A percentile compares a stretch with the other conserved stretches of the same genome.
phyloP scores from a whole-genome alignment of 1,139 yeast genomes.

The Kurtzmaniella quercitrusa region DNA sequence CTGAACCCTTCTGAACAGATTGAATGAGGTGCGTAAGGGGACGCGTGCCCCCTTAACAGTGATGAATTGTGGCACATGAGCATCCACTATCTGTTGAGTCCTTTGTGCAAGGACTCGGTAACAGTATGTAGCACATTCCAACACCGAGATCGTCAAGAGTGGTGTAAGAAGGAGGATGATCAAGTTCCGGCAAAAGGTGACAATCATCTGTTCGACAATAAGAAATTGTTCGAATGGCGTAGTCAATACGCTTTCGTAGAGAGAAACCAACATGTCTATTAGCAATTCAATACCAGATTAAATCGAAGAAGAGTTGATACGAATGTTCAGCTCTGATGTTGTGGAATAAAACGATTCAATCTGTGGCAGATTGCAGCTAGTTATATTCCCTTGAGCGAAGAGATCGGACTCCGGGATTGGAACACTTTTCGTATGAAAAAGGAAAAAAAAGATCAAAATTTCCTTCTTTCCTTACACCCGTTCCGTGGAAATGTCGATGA shows the following conservation, averaged over 20 bases:
- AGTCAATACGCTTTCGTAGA: not conserved
- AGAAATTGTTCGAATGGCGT: slow-evolving; percentile 6
- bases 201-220: slow-evolving; percentile 6
- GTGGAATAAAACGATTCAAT: too few relatives aligned
- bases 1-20: not conserved
- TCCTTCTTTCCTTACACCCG: slow-evolving; percentile 1
- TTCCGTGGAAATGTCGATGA: not conserved
- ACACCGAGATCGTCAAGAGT: slow-evolving; percentile 5
- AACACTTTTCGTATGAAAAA: not conserved
- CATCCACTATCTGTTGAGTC: not conserved
- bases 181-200: slow-evolving; percentile 6
- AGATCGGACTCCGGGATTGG: not conserved
- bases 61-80: not conserved
- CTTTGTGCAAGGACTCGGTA: slow-evolving; percentile 3
- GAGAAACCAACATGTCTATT: not conserved
- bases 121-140: slow-evolving; percentile 6
- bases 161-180: slow-evolving; percentile 7
- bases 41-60: not conserved
- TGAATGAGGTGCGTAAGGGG: not conserved
- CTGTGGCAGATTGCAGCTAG: not conserved
- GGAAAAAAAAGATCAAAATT: not conserved
- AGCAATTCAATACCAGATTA: not conserved
- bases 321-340: too few relatives aligned
- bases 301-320: not conserved
- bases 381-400: not conserved